Evolutionary conservation across 257 asterid species (phyloP), one percentile per base, ranked within the genome.

Genomic region (Penstemon davidsonii): DNA sequence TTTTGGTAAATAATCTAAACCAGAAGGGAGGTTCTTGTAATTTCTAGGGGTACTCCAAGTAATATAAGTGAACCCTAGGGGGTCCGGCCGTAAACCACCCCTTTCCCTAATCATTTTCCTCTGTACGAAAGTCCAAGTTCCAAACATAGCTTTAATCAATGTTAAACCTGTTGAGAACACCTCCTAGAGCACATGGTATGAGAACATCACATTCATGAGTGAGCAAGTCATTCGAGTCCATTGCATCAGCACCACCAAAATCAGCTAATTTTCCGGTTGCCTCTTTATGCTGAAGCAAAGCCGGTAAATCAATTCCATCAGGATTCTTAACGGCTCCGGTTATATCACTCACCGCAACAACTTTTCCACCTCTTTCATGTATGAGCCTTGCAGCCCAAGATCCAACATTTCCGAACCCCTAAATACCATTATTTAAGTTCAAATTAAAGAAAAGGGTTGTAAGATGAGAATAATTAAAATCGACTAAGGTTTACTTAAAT

Each of bases 391-490:
- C 92, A 4, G 91, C 96, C 98, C 96, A 88, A 0, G 95, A 80
- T 7, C 95, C 96, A 6, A 92, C 98, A 62, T 92, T 92, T 52
- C 96, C 97, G n/a, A 92, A 92, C 10, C 98, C 92, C 88, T 88
- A 25, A 15, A 60, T 19, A 39, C 64, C 50, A 18, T 54, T 37
- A 38, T 7, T 57, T 12, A 7, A 3, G 15, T 10, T 38, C 7
- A 9, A 8, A 37, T 9, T 8, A 2, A 8, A 37, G 49, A 59
- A 45, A 10, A 61, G 41, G n/a, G 18, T 67, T 4, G 11, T 15
- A 1, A 55, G 40, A 55, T 0, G 58, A 4, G 25, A 70, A 59
- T 47, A 39, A 7, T 54, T 37, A 15, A 64, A 25, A 36, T 46
- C 9, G 60, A 54, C 44, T 40, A 8, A 57, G 10, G 37, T 40